These are phyloP conservation scores for Hypholoma fasciculare DNA, from an alignment of 768 basidiomycete genomes.

Conservation along the genomic window DNA sequence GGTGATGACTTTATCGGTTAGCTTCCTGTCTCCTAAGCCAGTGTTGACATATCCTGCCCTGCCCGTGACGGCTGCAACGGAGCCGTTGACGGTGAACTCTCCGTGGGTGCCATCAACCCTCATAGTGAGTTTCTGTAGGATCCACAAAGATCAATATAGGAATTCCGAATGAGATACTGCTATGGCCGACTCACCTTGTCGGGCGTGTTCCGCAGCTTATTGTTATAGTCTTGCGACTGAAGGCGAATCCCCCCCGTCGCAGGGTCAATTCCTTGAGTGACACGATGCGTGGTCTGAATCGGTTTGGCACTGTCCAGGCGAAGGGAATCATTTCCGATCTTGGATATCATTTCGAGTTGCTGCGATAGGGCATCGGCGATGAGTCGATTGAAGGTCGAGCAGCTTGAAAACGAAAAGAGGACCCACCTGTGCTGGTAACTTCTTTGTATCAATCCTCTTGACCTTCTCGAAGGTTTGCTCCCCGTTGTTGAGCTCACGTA, in stretches of 20 bases:
- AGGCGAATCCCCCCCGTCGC: constrained; percentile 20
- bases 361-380: background rate
- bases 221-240: constrained; percentile 40
- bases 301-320: constrained; percentile 53
- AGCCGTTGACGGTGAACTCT: constrained; percentile 41
- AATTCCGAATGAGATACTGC: background rate
- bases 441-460: constrained; percentile 42
- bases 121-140: constrained; percentile 28
- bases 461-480: constrained; percentile 42
- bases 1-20: constrained; percentile 30
- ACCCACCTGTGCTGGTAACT: constrained; percentile 35
- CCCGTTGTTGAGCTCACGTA: constrained; percentile 42
- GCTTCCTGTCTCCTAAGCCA: constrained; percentile 9
- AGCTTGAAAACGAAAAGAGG: background rate
- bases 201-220: constrained; percentile 20
- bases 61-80: constrained; percentile 43
- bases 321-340: constrained; percentile 43
- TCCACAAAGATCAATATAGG: background rate
- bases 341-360: constrained; percentile 43
- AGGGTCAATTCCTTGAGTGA: constrained; percentile 22
- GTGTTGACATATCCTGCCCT: constrained; percentile 27
- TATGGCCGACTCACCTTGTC: constrained; percentile 34
- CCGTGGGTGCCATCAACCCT: constrained; percentile 25
- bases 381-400: background rate
- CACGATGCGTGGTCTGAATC: constrained; percentile 38